Percentiles rank a stretch among this genome's conserved stretches.
phyloP scores from a whole-genome alignment of 2,329 filamentous ascomycete species.

The Tolypocladium endophyticum region DNA sequence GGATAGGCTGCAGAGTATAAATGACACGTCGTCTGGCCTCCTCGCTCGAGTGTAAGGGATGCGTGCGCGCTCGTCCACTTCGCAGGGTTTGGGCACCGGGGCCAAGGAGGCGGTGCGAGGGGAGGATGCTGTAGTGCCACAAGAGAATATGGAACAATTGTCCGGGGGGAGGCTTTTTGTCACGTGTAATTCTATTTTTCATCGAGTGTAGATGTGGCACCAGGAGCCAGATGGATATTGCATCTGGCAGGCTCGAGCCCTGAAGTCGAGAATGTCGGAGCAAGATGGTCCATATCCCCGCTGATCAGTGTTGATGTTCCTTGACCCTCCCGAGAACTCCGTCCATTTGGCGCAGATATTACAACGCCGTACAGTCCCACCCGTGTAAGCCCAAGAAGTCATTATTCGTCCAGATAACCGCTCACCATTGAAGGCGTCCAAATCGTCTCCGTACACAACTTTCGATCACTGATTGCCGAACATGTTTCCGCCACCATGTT shows the following conservation, averaged over 20 bases:
- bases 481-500: conserved; percentile 12
- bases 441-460: no score
- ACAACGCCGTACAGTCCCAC: not conserved
- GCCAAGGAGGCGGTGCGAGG: not conserved
- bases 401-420: not conserved
- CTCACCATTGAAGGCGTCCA: not conserved
- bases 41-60: not conserved
- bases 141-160: no score
- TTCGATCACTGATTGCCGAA: conserved; percentile 9
- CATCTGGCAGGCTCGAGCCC: not conserved
- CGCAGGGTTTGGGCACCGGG: not conserved
- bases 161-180: no score
- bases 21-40: not conserved
- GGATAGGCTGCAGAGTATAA: not conserved
- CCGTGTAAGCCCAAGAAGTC: not conserved
- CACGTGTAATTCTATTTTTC: not conserved
- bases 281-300: not conserved
- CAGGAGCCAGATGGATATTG: not conserved
- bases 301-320: not conserved
- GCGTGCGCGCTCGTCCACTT: not conserved
- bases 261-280: not conserved
- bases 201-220: not conserved
- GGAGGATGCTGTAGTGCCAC: not conserved
- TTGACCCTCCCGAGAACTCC: not conserved
- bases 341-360: not conserved